A percentile compares a stretch with the other conserved stretches of the same genome.
phyloP scores from a whole-genome alignment of 2,329 filamentous ascomycete genomes.

The Cladosporium sphaerospermum region DNA sequence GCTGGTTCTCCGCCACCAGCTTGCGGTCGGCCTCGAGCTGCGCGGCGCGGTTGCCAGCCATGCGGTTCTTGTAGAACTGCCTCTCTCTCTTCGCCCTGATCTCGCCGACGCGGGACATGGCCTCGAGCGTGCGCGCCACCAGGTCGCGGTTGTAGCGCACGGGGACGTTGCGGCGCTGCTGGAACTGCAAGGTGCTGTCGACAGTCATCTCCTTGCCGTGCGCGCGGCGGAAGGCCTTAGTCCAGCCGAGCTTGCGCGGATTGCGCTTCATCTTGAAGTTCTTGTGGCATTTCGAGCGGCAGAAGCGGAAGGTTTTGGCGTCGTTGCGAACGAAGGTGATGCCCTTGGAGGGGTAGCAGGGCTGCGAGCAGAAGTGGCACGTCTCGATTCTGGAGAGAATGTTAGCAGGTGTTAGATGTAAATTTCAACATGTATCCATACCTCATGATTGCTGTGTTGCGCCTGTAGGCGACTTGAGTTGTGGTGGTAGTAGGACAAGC shows the following conservation, averaged over 20 bases:
- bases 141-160: slow-evolving; percentile 94
- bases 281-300: slow-evolving; percentile 62
- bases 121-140: slow-evolving; percentile 77
- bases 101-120: slow-evolving; percentile 86
- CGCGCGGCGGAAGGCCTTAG: slow-evolving; percentile 81
- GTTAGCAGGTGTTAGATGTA: not conserved
- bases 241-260: slow-evolving; percentile 94
- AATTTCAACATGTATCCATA: not conserved
- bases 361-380: slow-evolving; percentile 66
- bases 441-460: slow-evolving; percentile 15
- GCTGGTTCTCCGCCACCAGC: slow-evolving; percentile 85
- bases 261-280: slow-evolving; percentile 97
- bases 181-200: slow-evolving; percentile 88
- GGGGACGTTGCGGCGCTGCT: slow-evolving; percentile 86
- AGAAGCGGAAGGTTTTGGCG: slow-evolving; percentile 61
- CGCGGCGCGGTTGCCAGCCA: slow-evolving; percentile 82
- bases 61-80: slow-evolving; percentile 87
- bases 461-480: slow-evolving; percentile 1
- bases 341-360: slow-evolving; percentile 58
- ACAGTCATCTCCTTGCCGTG: slow-evolving; percentile 83
- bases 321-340: slow-evolving; percentile 65
- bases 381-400: slow-evolving; percentile 49
- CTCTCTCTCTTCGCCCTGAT: slow-evolving; percentile 78
- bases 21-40: slow-evolving; percentile 75
- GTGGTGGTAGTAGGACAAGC: not conserved